These are phyloP conservation scores for Neocatenulostroma microsporum DNA, from an alignment of 2,329 filamentous ascomycete genomes.

Conservation along the genomic window DNA sequence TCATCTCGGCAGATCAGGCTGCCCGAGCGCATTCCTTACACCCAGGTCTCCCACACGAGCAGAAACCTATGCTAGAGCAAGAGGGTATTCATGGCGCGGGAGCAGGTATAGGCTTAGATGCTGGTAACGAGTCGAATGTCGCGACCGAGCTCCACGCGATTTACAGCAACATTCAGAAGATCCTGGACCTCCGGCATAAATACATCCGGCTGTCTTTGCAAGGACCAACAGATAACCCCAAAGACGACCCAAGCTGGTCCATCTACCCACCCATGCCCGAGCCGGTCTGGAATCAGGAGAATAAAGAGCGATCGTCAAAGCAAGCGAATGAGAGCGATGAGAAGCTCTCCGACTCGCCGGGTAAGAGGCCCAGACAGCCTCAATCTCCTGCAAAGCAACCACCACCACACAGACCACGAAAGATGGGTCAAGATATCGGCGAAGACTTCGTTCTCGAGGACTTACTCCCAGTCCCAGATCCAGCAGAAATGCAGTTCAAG, in stretches of 20 bases:
- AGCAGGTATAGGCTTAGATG: constrained; percentile 54
- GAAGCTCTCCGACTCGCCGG: background rate
- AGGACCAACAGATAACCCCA: constrained; percentile 74
- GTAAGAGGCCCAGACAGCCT: constrained; percentile 9
- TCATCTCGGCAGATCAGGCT: constrained; percentile 41
- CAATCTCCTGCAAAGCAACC: constrained; percentile 29
- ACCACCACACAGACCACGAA: constrained; percentile 50
- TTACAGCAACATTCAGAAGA: constrained; percentile 80
- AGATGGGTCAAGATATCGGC: constrained; percentile 82
- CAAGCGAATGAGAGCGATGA: constrained; percentile 14
- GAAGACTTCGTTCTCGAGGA: constrained; percentile 85
- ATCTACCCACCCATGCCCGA: constrained; percentile 90
- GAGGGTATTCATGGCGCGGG: constrained; percentile 52
- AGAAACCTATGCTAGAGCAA: constrained; percentile 46
- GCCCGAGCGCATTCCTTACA: constrained; percentile 45
- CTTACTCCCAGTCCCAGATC: constrained; percentile 61
- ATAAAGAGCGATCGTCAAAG: constrained; percentile 21
- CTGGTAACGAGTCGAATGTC: constrained; percentile 68
- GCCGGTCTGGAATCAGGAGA: constrained; percentile 70
- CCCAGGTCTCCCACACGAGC: constrained; percentile 47
- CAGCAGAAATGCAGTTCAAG: constrained; percentile 64
- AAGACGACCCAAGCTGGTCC: constrained; percentile 71
- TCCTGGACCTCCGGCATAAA: constrained; percentile 80
- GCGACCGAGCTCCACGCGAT: constrained; percentile 78
- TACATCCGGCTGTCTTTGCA: constrained; percentile 85